A percentile compares a stretch with the other conserved stretches of the same genome.
phyloP scores from a whole-genome alignment of 495 filamentous ascomycete species.

The Annulohypoxylon maeteangense region DNA sequence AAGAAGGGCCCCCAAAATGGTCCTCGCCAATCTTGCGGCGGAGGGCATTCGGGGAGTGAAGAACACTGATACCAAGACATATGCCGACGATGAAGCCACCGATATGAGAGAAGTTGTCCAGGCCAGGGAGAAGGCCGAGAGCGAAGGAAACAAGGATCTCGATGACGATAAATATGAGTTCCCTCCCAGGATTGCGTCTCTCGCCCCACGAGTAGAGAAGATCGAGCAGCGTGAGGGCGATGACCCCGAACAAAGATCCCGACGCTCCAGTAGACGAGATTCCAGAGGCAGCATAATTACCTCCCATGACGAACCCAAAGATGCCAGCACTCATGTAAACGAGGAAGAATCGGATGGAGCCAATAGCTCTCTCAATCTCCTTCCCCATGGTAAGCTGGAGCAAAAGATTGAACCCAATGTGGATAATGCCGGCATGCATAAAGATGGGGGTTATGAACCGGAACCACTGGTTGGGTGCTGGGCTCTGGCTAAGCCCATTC shows the following conservation, averaged over 20 bases:
- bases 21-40: conserved; percentile 79
- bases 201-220: conserved; percentile 90
- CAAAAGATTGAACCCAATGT: conserved; percentile 94
- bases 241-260: conserved; percentile 87
- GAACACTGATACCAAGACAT: conserved; percentile 82
- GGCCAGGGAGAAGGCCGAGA: conserved; percentile 87
- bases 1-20: conserved; percentile 54
- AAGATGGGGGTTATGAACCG: conserved; percentile 97
- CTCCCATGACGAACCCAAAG: conserved; percentile 95
- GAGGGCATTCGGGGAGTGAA: conserved; percentile 86
- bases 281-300: conserved; percentile 85
- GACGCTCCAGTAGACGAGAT: conserved; percentile 89
- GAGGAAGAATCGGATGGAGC: conserved; percentile 82
- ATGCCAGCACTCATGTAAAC: conserved; percentile 93
- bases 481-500: conserved; percentile 48
- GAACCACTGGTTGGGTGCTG: conserved; percentile 92
- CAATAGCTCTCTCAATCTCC: conserved; percentile 91
- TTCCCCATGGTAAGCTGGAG: conserved; percentile 86
- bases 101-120: conserved; percentile 98
- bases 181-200: conserved; percentile 76
- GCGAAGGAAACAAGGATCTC: conserved; percentile 91
- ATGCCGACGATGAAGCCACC: conserved; percentile 95
- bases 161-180: conserved; percentile 83
- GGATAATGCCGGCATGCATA: conserved; percentile 89
- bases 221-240: conserved; percentile 88